A percentile compares a stretch with the other conserved stretches of the same genome.
These are phyloP conservation scores for Podosphaera fusca DNA, from an alignment of 2,329 filamentous ascomycete species.

Conservation along the genomic window DNA sequence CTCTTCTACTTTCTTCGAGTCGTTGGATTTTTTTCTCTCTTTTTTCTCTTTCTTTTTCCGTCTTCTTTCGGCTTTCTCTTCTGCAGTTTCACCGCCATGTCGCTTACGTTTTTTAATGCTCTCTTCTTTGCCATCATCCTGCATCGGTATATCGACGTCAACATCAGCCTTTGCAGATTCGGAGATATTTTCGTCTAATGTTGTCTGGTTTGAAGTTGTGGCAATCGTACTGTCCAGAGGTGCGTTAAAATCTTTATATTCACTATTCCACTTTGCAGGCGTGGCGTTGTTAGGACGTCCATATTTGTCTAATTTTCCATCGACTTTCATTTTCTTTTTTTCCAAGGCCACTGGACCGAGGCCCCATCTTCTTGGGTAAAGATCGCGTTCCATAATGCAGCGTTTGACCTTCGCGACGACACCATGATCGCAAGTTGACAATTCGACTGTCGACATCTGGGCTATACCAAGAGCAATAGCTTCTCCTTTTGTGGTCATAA, in stretches of 20 bases:
- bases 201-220: slow-evolving; percentile 20
- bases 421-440: slow-evolving; percentile 90
- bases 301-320: slow-evolving; percentile 95
- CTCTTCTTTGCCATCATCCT: slow-evolving; percentile 30
- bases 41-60: slow-evolving; percentile 30
- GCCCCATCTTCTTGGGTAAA: slow-evolving; percentile 93
- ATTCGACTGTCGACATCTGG: slow-evolving; percentile 94
- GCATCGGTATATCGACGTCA: slow-evolving; percentile 4
- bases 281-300: slow-evolving; percentile 82
- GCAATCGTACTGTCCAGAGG: slow-evolving; percentile 21
- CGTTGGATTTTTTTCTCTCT: slow-evolving; percentile 26
- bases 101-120: slow-evolving; percentile 57
- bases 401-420: slow-evolving; percentile 98
- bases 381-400: slow-evolving; percentile 97
- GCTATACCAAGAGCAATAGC: slow-evolving; percentile 91
- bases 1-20: slow-evolving; percentile 16
- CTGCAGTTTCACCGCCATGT: slow-evolving; percentile 52
- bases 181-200: slow-evolving; percentile 18
- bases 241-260: slow-evolving; percentile 75
- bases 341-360: slow-evolving; percentile 78
- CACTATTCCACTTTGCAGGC: slow-evolving; percentile 73
- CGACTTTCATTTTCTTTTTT: slow-evolving; percentile 99
- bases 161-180: slow-evolving; percentile 18
- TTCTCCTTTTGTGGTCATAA: slow-evolving; percentile 98
- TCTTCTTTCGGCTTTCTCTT: slow-evolving; percentile 33